phyloP scores from a whole-genome alignment of 2,329 filamentous ascomycete genomes.

The Fusarium chlamydosporum region DNA sequence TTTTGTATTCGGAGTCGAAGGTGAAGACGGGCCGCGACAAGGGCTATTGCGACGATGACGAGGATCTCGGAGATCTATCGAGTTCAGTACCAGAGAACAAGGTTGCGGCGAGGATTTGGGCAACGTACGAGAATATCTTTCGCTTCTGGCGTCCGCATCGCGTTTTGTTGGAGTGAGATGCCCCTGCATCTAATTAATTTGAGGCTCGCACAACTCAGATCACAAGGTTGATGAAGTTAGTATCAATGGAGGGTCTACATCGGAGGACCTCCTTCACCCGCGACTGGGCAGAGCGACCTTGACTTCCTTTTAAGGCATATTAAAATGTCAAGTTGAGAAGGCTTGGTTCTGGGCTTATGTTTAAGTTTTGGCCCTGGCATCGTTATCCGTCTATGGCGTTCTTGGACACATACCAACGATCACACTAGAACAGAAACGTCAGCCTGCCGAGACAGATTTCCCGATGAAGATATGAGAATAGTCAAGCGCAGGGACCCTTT shows the following conservation, averaged over 20 bases:
- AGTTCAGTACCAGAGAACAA: background rate
- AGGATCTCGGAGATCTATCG: constrained; percentile 19
- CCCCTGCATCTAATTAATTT: background rate
- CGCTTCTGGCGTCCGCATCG: constrained; percentile 3
- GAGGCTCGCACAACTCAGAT: too few relatives aligned
- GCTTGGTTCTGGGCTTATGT: background rate
- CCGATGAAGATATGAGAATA: too few relatives aligned
- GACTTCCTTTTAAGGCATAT: background rate
- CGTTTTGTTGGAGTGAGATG: too few relatives aligned
- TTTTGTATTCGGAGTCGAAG: constrained; percentile 38
- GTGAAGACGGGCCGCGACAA: constrained; percentile 37
- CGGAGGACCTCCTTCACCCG: background rate
- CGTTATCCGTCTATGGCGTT: background rate
- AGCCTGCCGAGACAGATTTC: background rate
- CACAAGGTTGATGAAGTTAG: background rate
- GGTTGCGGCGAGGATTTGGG: fast-evolving
- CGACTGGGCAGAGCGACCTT: background rate
- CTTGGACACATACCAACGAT: constrained; percentile 23
- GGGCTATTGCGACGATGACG: constrained; percentile 26
- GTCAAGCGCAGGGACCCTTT: background rate
- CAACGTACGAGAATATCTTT: constrained; percentile 12
- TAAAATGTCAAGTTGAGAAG: background rate
- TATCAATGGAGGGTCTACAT: background rate
- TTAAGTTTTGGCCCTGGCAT: constrained; percentile 1
- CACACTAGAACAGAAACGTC: constrained; percentile 22